phyloP scores from a whole-genome alignment of 2,329 filamentous ascomycete species.

The Penicillium sp. region DNA sequence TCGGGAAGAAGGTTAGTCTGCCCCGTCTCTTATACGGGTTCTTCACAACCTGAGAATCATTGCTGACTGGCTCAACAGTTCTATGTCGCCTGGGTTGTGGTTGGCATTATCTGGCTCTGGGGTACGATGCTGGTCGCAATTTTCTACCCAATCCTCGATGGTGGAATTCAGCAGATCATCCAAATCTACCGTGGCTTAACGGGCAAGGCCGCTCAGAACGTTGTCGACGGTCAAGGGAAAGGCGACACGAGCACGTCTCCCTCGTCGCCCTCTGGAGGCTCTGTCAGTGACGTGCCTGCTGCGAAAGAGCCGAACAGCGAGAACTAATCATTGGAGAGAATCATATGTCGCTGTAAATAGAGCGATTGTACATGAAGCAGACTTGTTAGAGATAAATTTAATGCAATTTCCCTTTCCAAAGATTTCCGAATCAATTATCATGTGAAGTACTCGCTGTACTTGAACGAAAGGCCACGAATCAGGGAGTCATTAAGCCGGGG shows the following conservation, averaged over 20 bases:
- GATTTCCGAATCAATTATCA: not conserved
- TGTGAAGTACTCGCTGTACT: not conserved
- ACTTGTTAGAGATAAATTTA: not conserved
- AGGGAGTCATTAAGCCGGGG: no score
- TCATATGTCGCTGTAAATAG: not conserved
- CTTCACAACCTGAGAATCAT: not conserved
- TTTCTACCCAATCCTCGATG: slow-evolving; percentile 53
- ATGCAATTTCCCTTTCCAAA: not conserved
- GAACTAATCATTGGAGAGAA: not conserved
- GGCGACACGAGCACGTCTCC: not conserved
- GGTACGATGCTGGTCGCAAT: slow-evolving; percentile 50
- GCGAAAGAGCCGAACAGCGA: not conserved
- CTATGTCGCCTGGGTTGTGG: slow-evolving; percentile 51
- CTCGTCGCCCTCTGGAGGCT: slow-evolving; percentile 7
- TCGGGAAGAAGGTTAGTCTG: slow-evolving; percentile 38
- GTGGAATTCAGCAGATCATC: slow-evolving; percentile 34
- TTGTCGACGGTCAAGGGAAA: not conserved
- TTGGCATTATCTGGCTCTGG: slow-evolving; percentile 56
- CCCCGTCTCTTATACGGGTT: not conserved
- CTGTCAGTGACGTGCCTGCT: not conserved
- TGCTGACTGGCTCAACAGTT: slow-evolving; percentile 35
- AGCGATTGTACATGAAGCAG: not conserved
- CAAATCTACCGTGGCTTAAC: slow-evolving; percentile 19
- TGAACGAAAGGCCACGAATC: no score
- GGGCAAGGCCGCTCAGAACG: not conserved